These are phyloP conservation scores for Eucalyptus erythrocorys DNA, from an alignment of 345 rosid species.

Conservation along the genomic window DNA sequence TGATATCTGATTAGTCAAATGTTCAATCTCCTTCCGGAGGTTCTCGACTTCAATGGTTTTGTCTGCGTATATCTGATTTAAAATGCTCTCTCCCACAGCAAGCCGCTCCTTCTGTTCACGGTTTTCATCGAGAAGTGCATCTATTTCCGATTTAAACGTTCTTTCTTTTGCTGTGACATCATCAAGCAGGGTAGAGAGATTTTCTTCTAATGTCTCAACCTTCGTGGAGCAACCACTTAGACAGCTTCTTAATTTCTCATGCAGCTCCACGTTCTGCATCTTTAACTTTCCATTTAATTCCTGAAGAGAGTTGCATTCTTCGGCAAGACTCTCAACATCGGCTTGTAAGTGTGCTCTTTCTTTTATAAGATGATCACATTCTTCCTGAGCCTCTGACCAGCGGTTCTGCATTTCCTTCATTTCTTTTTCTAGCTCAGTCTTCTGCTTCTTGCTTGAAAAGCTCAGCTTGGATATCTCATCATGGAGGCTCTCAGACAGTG, in stretches of 20 bases:
- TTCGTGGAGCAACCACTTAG: slow-evolving; percentile 13
- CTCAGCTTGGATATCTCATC: slow-evolving; percentile 18
- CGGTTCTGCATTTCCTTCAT: slow-evolving; percentile 5
- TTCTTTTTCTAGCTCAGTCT: neutral
- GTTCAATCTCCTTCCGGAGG: slow-evolving; percentile 18
- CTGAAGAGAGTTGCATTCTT: slow-evolving; percentile 17
- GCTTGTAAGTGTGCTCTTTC: slow-evolving; percentile 2
- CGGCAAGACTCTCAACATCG: slow-evolving; percentile 4
- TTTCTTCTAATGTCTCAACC: slow-evolving; percentile 19
- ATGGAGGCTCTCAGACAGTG: slow-evolving; percentile 2
- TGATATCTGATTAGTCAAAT: slow-evolving; percentile 7
- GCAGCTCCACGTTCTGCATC: slow-evolving; percentile 18
- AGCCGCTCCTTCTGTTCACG: slow-evolving; percentile 17
- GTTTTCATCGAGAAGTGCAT: slow-evolving; percentile 18
- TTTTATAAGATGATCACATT: slow-evolving; percentile 9
- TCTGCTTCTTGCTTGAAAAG: slow-evolving; percentile 7
- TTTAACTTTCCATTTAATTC: slow-evolving; percentile 16
- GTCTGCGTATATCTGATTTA: slow-evolving; percentile 16
- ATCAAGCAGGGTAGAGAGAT: slow-evolving; percentile 21
- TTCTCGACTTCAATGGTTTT: slow-evolving; percentile 17
- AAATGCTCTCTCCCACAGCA: slow-evolving; percentile 5
- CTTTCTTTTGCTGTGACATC: slow-evolving; percentile 21
- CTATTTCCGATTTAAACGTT: slow-evolving; percentile 17
- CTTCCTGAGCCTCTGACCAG: slow-evolving; percentile 14
- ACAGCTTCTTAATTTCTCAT: slow-evolving; percentile 2